Conservation (phyloP, 1,139 yeast genomes). For the Saccharomyces hybrid region DNA sequence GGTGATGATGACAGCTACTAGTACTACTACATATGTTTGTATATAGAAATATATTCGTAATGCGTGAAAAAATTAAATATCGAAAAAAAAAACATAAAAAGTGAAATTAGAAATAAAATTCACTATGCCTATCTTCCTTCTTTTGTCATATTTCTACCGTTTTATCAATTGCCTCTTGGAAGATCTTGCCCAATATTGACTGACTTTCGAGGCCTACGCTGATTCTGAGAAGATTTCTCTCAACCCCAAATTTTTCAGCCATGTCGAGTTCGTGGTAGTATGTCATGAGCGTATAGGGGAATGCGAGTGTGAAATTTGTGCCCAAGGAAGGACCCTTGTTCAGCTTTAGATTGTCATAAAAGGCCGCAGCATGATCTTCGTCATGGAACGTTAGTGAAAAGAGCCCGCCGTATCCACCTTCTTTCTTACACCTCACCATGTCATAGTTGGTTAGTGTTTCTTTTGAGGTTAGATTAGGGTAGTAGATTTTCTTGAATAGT, state of each 20-base stretch:
- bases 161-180: conserved; percentile 44
- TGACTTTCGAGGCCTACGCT: conserved; percentile 70
- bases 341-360: conserved; percentile 65
- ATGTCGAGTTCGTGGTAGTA: conserved; percentile 82
- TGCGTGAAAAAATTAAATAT: background rate
- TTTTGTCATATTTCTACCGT: conserved; percentile 6
- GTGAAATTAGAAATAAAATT: background rate
- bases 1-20: background rate
- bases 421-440: conserved; percentile 45
- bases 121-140: background rate
- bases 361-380: conserved; percentile 57
- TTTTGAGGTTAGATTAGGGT: conserved; percentile 49
- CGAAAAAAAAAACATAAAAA: background rate
- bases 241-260: conserved; percentile 80
- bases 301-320: conserved; percentile 84
- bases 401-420: conserved; percentile 92
- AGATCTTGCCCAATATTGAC: conserved; percentile 35
- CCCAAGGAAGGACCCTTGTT: conserved; percentile 95
- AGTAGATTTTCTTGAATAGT: conserved; percentile 54
- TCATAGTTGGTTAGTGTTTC: conserved; percentile 65
- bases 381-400: conserved; percentile 68
- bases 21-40: conserved; percentile 2
- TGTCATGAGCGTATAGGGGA: conserved; percentile 87
- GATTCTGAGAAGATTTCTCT: conserved; percentile 67
- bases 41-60: conserved; percentile 1